Base-by-base conservation (phyloP, 1,284 basidiomycete species). In the Phlebopus sp. region DNA sequence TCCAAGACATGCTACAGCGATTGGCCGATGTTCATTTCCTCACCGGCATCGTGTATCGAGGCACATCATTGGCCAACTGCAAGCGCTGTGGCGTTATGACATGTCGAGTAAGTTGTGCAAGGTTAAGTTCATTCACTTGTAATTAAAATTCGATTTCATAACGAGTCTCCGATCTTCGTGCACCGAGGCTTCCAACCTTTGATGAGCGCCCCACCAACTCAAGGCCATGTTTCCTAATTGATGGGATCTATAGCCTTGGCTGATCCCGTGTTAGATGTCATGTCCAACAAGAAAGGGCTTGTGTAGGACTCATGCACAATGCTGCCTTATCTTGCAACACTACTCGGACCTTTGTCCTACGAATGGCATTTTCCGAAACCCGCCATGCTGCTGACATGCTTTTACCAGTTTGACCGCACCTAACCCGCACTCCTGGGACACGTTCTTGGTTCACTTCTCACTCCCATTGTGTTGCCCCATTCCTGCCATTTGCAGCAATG, bases 351-450 rank as follows among this genome's bases (percentile, higher is more conserved):
- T 72, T 76, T 77, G 70, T 75, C 63, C 76, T 77, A 70, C 69
- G 72, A 75, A 72, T 72, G 76, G 74, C 69, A 76, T 64, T 54
- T 62, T 64, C 63, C 69, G 71, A 73, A 75, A 78, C 67, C 63
- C 67, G 72, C 76, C 80, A 81, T 72, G 81, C 78, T 70, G 73
- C 68, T 69, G 70, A 70, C 82, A 82, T 78, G 83, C 77, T 58
- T 75, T 65, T 56, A 53, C 59, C 68, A 66, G 60, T 61, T 53
- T 69, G 70, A 75, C 77, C 80, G 71, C 69, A 78, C 72, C 69
- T 64, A 55, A 62, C 76, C 80, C 76, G 81, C 83, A 76, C 75
- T 68, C 71, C 69, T 68, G 64, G 66, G 73, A 74, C 76, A 80
- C 73, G 75, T 78, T 78, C 73, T 57, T 62, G 55, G 60, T 65